These are phyloP conservation scores for Epichloe festucae DNA, from an alignment of 2,329 filamentous ascomycete species.

Conservation along the genomic window DNA sequence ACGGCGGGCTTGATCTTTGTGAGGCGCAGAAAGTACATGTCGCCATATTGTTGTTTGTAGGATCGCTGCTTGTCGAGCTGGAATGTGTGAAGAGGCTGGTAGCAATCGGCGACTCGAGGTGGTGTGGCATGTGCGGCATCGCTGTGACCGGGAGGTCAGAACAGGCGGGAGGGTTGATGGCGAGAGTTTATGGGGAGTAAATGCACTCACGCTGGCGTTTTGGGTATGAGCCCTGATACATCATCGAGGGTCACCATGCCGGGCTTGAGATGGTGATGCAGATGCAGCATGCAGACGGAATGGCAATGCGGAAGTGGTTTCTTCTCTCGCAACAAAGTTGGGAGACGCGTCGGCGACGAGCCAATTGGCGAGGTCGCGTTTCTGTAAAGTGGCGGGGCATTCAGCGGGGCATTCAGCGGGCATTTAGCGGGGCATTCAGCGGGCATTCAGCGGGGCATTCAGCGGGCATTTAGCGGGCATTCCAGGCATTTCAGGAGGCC, in stretches of 20 bases:
- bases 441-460: neutral
- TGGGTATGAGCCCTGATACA: conserved; percentile 19
- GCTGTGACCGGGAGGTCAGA: conserved; percentile 8
- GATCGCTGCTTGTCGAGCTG: conserved; percentile 55
- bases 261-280: neutral
- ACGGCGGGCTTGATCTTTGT: conserved; percentile 76
- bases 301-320: neutral
- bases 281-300: neutral
- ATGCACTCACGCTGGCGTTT: conserved; percentile 19
- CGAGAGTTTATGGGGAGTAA: neutral
- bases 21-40: conserved; percentile 93
- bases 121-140: conserved; percentile 25
- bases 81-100: conserved; percentile 67
- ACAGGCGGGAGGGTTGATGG: too few species aligned
- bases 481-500: too few species aligned
- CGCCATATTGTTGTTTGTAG: conserved; percentile 90
- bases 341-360: neutral
- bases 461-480: too few species aligned
- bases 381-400: conserved; percentile 2
- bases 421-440: neutral
- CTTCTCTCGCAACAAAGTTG: neutral
- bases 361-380: neutral
- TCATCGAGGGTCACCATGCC: conserved; percentile 24
- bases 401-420: neutral
- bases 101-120: conserved; percentile 43